Evolutionary conservation across 2,329 filamentous ascomycete genomes (phyloP), one percentile per base, ranked within the genome.

Genomic region (Lasiodiplodia gonubiensis): DNA sequence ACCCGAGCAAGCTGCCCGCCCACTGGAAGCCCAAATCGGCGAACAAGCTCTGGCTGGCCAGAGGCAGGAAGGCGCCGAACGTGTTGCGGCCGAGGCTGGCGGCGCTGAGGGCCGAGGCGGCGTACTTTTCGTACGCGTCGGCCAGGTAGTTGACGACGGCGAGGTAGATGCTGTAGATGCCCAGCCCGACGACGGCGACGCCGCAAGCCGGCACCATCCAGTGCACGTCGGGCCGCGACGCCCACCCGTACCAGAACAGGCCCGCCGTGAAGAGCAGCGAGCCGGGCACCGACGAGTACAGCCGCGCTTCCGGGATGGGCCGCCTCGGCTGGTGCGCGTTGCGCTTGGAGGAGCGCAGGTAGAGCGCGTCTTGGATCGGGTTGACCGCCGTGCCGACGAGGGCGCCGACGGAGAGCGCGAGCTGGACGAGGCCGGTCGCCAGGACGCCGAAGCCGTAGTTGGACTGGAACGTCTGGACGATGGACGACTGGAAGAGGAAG

Each of bases 71-170:
- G 0, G 80, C 81, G 7, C 80, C 82, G n/a, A 84, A 78, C 0
- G 76, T 68, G 66, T 82, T 84, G 7, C 82, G 74, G 0, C 82
- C 76, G 4, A 85, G 73, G 0, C 81, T 2, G 81, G 82, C 0
- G 81, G 83, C 0, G 80, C 80, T 0, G 84, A 0, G 83, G 10
- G 64, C 64, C 0, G 80, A 82, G 0, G 82, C 82, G 4, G 83
- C 82, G 64, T 83, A 83, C 46, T 81, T 78, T 37, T 82, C 81
- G 67, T 85, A 85, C 0, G 82, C 79, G 68, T 85, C 82, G 1
- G 79, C 80, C 27, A 82, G 72, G 60, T 83, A 83, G 72, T 85
- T 85, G 4, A 83, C 78, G 2, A 81, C 83, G 14, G 81, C 82
- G 70, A 85, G 78, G 67, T 81, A 79, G 12, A 83, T 84, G 11